These are phyloP conservation scores for Ophiostoma piceae DNA, from an alignment of 2,329 filamentous ascomycete species.

Conservation along the genomic window DNA sequence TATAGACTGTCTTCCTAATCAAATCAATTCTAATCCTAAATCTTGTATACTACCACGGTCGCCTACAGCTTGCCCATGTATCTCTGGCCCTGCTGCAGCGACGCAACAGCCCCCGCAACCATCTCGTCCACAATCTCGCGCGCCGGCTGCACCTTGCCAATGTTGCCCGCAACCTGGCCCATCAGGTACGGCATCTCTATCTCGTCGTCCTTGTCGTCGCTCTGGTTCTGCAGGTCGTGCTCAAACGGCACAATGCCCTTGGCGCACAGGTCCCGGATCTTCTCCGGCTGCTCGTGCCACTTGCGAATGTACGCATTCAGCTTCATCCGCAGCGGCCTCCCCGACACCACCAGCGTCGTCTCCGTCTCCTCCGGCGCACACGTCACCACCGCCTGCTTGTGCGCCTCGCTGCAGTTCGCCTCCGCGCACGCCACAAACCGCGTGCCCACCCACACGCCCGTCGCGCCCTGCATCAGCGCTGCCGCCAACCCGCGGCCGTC, in stretches of 20 bases:
- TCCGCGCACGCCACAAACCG: slow-evolving; percentile 80
- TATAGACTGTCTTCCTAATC: not conserved
- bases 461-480: slow-evolving; percentile 79
- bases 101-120: slow-evolving; percentile 68
- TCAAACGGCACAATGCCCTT: slow-evolving; percentile 74
- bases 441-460: slow-evolving; percentile 90
- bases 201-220: slow-evolving; percentile 40
- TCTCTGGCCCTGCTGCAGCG: slow-evolving; percentile 56
- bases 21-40: too few species aligned
- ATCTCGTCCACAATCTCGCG: slow-evolving; percentile 83
- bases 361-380: slow-evolving; percentile 75
- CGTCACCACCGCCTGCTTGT: slow-evolving; percentile 79
- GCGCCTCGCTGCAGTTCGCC: slow-evolving; percentile 71
- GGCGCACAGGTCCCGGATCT: slow-evolving; percentile 70
- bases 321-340: slow-evolving; percentile 72
- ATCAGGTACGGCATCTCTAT: slow-evolving; percentile 84
- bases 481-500: slow-evolving; percentile 77
- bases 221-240: slow-evolving; percentile 67
- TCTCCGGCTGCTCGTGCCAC: slow-evolving; percentile 73
- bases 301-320: slow-evolving; percentile 76
- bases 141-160: slow-evolving; percentile 73
- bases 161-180: slow-evolving; percentile 84
- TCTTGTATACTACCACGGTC: too few species aligned
- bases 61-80: slow-evolving; percentile 46
- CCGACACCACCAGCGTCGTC: slow-evolving; percentile 75